Percentiles rank a stretch among this genome's conserved stretches.
phyloP scores from a whole-genome alignment of 345 rosid genomes.

The Euphorbia pulcherrima region DNA sequence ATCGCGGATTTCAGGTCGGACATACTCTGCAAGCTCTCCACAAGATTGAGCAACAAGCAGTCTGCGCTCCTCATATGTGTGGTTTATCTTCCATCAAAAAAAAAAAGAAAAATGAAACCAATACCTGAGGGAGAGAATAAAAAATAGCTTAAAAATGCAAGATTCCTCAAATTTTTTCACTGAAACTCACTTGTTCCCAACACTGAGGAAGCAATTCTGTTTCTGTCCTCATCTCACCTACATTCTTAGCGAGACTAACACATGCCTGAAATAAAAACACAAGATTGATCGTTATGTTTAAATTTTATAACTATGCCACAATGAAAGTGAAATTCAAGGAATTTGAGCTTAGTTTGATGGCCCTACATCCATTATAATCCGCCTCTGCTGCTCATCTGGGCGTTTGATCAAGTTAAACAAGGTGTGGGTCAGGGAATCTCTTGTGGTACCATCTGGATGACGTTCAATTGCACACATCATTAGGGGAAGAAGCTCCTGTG shows the following conservation, averaged over 20 bases:
- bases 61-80: conserved; percentile 95
- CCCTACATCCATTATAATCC: conserved; percentile 91
- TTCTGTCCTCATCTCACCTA: conserved; percentile 97
- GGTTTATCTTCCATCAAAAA: conserved; percentile 64
- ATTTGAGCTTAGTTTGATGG: conserved; percentile 10
- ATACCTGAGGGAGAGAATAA: conserved; percentile 1
- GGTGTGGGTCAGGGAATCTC: conserved; percentile 93
- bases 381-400: conserved; percentile 96
- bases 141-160: conserved; percentile 14
- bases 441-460: conserved; percentile 71
- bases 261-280: conserved; percentile 66
- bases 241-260: conserved; percentile 87
- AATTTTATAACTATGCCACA: conserved; percentile 12
- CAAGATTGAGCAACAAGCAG: conserved; percentile 97
- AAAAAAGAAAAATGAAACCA: conserved; percentile 23
- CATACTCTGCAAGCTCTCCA: conserved; percentile 92
- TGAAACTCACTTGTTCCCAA: conserved; percentile 87
- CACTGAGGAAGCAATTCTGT: conserved; percentile 96
- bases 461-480: conserved; percentile 99
- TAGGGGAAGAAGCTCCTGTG: conserved; percentile 90
- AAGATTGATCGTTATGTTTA: conserved; percentile 24
- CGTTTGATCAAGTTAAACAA: conserved; percentile 91
- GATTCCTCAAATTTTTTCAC: conserved; percentile 17
- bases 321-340: conserved; percentile 19
- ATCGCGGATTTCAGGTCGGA: conserved; percentile 91